These are phyloP conservation scores for Cucurbita argyrosperma DNA, from an alignment of 306 rosid species.

Conservation along the genomic window DNA sequence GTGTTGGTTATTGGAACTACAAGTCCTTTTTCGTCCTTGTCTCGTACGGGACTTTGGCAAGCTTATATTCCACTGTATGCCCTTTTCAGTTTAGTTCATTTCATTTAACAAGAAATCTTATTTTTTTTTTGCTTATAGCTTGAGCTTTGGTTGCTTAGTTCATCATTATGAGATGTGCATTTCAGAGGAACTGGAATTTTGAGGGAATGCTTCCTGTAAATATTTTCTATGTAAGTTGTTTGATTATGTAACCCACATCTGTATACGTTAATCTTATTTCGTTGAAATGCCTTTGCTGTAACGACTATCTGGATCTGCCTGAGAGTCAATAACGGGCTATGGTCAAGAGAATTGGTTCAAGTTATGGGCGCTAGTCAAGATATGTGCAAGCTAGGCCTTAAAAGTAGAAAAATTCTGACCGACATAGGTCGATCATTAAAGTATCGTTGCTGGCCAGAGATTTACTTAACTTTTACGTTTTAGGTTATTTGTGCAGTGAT, in stretches of 20 bases:
- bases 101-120: not conserved
- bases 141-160: slow-evolving; percentile 4
- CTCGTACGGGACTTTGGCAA: slow-evolving; percentile 37
- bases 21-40: slow-evolving; percentile 56
- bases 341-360: no score
- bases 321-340: no score
- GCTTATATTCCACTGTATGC: slow-evolving; percentile 55
- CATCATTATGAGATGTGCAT: slow-evolving; percentile 21
- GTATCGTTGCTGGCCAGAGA: not conserved
- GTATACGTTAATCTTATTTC: not conserved
- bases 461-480: not conserved
- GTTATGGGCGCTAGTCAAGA: no score
- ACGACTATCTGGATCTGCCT: no score
- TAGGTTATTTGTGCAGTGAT: slow-evolving; percentile 44
- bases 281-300: no score
- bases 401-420: not conserved
- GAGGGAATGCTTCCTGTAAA: slow-evolving; percentile 20
- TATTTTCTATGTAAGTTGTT: slow-evolving; percentile 52
- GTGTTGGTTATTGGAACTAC: slow-evolving; percentile 86
- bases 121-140: not conserved
- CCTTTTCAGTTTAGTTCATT: slow-evolving; percentile 2
- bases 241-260: not conserved
- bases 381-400: no score
- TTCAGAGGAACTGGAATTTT: slow-evolving; percentile 46
- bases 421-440: not conserved